phyloP scores from a whole-genome alignment of 345 rosid genomes.

The Ceriops zippeliana region DNA sequence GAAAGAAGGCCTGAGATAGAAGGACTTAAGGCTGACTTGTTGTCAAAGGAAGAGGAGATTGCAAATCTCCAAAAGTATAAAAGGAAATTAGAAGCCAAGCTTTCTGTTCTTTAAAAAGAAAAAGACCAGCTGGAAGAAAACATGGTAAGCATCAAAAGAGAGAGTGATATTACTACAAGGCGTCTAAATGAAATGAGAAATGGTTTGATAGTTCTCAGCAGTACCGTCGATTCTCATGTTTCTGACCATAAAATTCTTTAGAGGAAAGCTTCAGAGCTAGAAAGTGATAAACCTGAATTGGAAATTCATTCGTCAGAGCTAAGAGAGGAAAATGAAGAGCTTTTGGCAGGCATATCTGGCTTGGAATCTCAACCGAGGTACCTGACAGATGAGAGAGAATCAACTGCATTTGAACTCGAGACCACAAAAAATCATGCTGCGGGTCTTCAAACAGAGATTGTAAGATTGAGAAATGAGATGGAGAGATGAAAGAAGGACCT shows the following conservation, averaged over 20 bases:
- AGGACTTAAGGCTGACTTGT: conserved; percentile 32
- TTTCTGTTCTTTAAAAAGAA: conserved; percentile 33
- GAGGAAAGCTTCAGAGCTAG: conserved; percentile 36
- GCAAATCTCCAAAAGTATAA: conserved; percentile 21
- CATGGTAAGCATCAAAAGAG: conserved; percentile 27
- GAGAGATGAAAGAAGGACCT: too few relatives aligned
- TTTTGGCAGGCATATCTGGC: conserved; percentile 22
- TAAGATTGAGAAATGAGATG: too few relatives aligned
- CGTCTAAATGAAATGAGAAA: conserved; percentile 42
- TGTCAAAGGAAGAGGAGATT: conserved; percentile 41
- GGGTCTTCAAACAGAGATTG: too few relatives aligned
- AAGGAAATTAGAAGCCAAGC: conserved; percentile 30
- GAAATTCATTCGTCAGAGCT: conserved; percentile 27
- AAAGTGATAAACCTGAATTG: conserved; percentile 28
- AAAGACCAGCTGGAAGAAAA: conserved; percentile 35
- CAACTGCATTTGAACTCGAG: too few relatives aligned
- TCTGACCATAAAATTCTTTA: conserved; percentile 36
- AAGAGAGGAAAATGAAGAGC: conserved; percentile 32
- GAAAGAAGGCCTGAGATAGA: conserved; percentile 24
- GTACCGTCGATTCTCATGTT: conserved; percentile 36
- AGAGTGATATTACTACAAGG: conserved; percentile 11
- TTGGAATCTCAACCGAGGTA: conserved; percentile 36
- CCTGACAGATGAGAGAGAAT: conserved; percentile 34
- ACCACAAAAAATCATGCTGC: too few relatives aligned
- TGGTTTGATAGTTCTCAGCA: conserved; percentile 29